Conservation (phyloP, 768 basidiomycete genomes). For the Leccinum pellstonianum region DNA sequence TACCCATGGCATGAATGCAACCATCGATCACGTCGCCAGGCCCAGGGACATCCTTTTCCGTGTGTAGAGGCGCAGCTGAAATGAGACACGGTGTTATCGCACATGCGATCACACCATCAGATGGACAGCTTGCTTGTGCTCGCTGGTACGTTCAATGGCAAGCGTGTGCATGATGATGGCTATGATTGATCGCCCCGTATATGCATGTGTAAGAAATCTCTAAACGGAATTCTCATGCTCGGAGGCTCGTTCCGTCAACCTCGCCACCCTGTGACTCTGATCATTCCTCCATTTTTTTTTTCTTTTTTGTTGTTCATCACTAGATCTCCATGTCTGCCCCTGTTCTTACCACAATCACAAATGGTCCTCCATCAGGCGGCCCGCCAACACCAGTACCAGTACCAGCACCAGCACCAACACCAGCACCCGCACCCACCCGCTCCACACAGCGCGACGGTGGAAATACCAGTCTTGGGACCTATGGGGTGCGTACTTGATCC, state of each 20-base stretch:
- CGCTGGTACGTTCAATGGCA: no score
- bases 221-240: conserved; percentile 1
- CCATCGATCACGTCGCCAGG: neutral
- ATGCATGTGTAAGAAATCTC: neutral
- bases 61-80: neutral
- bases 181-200: neutral
- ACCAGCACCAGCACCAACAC: conserved; percentile 30
- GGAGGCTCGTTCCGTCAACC: conserved; percentile 3
- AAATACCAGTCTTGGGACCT: conserved; percentile 65
- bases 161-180: neutral
- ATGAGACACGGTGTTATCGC: conserved; percentile 3
- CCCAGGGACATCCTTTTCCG: neutral
- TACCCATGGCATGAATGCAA: neutral
- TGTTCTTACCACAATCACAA: neutral
- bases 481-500: conserved; percentile 48
- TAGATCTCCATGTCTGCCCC: conserved; percentile 18
- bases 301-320: neutral
- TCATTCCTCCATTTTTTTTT: neutral
- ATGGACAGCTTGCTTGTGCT: no score
- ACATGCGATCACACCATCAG: neutral
- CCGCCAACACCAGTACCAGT: neutral
- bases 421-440: conserved; percentile 50
- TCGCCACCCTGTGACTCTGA: neutral
- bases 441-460: conserved; percentile 50
- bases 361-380: no score